Evolutionary conservation across 2,329 filamentous ascomycete species (phyloP).

Genomic region (Amauroascus verrucosus): DNA sequence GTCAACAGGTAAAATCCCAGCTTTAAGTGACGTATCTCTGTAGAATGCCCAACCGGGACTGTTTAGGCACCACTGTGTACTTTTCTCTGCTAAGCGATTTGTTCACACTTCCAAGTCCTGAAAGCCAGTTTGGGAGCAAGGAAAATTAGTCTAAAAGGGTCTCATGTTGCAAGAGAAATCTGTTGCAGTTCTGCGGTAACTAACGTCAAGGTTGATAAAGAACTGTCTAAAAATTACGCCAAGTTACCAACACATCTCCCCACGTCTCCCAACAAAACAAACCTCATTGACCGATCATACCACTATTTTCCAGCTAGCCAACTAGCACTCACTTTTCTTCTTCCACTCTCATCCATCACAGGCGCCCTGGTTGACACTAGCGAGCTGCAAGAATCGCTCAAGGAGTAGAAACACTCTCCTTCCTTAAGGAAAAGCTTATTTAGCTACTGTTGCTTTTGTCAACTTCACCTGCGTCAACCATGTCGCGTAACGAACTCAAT

Average conservation of each 20-base stretch:
- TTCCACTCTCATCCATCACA: neutral
- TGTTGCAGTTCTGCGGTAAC: neutral
- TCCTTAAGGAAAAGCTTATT: constrained; percentile 1
- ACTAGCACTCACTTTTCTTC: constrained; percentile 8
- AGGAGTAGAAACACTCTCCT: neutral
- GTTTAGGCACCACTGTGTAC: neutral
- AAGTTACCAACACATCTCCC: constrained; percentile 5
- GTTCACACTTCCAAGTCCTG: neutral
- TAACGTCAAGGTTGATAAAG: neutral
- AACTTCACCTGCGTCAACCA: neutral
- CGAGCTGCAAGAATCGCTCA: neutral
- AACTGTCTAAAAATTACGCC: neutral
- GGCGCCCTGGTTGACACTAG: neutral
- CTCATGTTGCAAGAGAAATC: neutral
- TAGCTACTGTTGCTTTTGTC: constrained; percentile 2
- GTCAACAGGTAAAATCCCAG: neutral
- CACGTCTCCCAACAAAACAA: constrained; percentile 11
- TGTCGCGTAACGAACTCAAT: neutral
- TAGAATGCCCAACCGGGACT: neutral
- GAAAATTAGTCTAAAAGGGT: neutral
- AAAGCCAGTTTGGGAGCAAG: neutral
- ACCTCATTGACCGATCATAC: neutral
- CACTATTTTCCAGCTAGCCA: constrained; percentile 1
- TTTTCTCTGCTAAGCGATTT: neutral
- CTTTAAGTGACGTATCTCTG: constrained; percentile 1